A percentile compares a stretch with the other conserved stretches of the same genome.
Conservation (phyloP, 257 asterid species). For the Salvia hispanica region DNA sequence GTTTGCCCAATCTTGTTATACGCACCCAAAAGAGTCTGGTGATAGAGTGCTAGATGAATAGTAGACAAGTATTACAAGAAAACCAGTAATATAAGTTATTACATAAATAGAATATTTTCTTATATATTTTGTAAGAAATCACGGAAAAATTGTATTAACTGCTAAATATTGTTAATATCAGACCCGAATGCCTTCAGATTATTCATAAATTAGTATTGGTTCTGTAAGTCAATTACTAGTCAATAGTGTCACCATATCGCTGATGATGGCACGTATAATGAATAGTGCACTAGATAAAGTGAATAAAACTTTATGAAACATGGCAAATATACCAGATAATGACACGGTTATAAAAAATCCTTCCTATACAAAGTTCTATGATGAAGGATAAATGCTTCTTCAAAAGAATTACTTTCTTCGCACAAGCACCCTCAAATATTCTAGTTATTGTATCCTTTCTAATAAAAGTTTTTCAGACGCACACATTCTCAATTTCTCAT, state of each 20-base stretch:
- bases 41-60: constrained; percentile 85
- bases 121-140: constrained; percentile 35
- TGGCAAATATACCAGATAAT: constrained; percentile 4
- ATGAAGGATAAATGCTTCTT: constrained; percentile 25
- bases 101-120: constrained; percentile 35
- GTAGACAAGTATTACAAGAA: constrained; percentile 63
- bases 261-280: constrained; percentile 23
- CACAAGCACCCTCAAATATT: constrained; percentile 19
- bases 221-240: constrained; percentile 15
- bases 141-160: constrained; percentile 17
- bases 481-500: constrained; percentile 18
- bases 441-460: constrained; percentile 17
- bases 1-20: constrained; percentile 82
- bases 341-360: neutral
- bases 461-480: neutral
- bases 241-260: constrained; percentile 9
- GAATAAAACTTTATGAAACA: constrained; percentile 6
- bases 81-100: constrained; percentile 46
- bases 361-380: constrained; percentile 4
- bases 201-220: constrained; percentile 26
- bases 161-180: constrained; percentile 28
- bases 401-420: constrained; percentile 29
- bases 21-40: constrained; percentile 83
- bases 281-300: neutral
- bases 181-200: constrained; percentile 19